phyloP scores from a whole-genome alignment of 1,284 basidiomycete genomes.

The Kwoniella shivajii region DNA sequence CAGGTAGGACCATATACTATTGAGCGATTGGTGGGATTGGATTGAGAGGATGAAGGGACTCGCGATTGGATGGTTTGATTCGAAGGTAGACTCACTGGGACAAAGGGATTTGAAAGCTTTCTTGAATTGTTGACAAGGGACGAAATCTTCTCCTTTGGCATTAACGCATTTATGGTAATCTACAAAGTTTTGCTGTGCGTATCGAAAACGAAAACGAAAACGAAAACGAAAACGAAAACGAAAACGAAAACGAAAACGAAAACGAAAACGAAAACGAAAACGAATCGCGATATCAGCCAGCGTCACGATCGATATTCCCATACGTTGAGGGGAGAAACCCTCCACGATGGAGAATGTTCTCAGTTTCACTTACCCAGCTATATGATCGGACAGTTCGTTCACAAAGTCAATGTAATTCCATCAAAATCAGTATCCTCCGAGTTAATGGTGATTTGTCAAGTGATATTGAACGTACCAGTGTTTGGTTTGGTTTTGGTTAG shows the following conservation, averaged over 20 bases:
- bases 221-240: not conserved
- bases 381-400: no score
- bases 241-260: not conserved
- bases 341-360: no score
- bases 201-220: not conserved
- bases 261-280: not conserved
- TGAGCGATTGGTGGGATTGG: no score
- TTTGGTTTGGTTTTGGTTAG: constrained; percentile 91
- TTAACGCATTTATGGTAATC: constrained; percentile 98
- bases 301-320: no score
- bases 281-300: no score
- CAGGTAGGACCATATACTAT: no score
- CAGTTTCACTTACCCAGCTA: constrained; percentile 1
- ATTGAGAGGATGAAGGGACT: not conserved
- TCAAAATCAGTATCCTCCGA: no score
- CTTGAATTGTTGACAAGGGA: constrained; percentile 99
- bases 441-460: no score
- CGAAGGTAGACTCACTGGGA: constrained; percentile 74
- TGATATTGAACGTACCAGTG: constrained; percentile 72
- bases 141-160: constrained; percentile 96
- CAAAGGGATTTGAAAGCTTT: constrained; percentile 95
- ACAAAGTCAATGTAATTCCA: no score
- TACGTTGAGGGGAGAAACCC: no score
- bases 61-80: no score
- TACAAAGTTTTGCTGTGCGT: constrained; percentile 83